These are phyloP conservation scores for Ruellia speciosa DNA, from an alignment of 305 asterid species.

Conservation along the genomic window DNA sequence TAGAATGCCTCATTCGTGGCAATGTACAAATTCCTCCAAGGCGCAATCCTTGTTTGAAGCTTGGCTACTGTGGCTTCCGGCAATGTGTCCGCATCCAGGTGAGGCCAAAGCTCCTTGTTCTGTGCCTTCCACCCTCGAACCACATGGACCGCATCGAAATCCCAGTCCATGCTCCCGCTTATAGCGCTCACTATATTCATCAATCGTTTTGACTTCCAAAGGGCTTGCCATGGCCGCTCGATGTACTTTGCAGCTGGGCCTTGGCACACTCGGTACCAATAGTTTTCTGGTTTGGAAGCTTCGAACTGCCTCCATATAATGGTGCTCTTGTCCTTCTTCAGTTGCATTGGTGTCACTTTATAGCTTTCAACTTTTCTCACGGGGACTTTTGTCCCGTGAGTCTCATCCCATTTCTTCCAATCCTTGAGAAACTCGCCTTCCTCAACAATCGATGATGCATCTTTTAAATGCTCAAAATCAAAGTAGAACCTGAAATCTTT, in stretches of 20 bases:
- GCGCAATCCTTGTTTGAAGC: constrained; percentile 48
- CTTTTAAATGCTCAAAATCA: constrained; percentile 91
- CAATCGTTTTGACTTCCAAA: constrained; percentile 86
- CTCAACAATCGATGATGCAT: constrained; percentile 55
- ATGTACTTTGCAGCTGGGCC: constrained; percentile 68
- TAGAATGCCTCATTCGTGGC: constrained; percentile 85
- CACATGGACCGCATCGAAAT: constrained; percentile 83
- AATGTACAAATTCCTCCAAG: constrained; percentile 73
- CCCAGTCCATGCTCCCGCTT: constrained; percentile 99
- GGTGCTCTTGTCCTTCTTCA: constrained; percentile 61
- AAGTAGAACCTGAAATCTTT: constrained; percentile 85
- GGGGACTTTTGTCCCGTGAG: constrained; percentile 39
- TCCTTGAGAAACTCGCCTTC: constrained; percentile 59
- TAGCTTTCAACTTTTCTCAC: constrained; percentile 54
- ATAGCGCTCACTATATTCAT: constrained; percentile 88
- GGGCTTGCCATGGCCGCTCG: constrained; percentile 71
- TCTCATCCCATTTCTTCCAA: constrained; percentile 78
- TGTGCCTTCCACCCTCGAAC: constrained; percentile 75
- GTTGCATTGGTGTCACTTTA: constrained; percentile 61
- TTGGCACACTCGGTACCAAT: constrained; percentile 93
- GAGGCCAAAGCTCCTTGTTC: constrained; percentile 70
- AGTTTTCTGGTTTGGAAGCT: constrained; percentile 64
- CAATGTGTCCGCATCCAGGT: constrained; percentile 71
- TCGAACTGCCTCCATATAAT: constrained; percentile 73
- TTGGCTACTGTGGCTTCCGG: constrained; percentile 62